Percentiles rank a stretch among this genome's conserved stretches.
phyloP scores from a whole-genome alignment of 73 alveolate species.

The Paramecium caudatum region DNA sequence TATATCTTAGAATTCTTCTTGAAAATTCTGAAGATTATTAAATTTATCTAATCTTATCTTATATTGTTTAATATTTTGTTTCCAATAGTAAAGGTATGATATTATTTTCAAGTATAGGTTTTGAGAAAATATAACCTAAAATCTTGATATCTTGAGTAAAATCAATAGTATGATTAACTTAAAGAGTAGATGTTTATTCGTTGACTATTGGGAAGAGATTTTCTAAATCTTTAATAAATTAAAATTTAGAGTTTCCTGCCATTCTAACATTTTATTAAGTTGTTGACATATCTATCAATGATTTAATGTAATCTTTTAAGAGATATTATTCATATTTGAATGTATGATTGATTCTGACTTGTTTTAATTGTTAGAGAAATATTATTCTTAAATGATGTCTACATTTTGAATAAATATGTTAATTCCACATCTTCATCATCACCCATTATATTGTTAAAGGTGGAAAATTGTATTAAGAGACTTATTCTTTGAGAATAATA shows the following conservation, averaged over 20 bases:
- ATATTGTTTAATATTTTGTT: neutral
- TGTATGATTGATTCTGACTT: neutral
- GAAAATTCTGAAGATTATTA: neutral
- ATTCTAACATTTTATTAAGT: neutral
- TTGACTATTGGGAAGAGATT: neutral
- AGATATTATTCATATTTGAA: slow-evolving; percentile 34
- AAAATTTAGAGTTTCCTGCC: slow-evolving; percentile 57
- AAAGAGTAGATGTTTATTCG: neutral
- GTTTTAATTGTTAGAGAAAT: neutral
- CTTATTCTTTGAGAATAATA: neutral
- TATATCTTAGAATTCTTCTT: neutral
- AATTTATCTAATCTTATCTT: neutral
- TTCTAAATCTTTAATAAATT: slow-evolving; percentile 16
- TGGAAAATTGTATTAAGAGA: neutral
- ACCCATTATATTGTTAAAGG: slow-evolving; percentile 41
- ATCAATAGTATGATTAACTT: neutral
- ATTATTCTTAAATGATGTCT: neutral
- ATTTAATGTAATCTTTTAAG: slow-evolving; percentile 12
- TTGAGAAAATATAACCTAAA: neutral
- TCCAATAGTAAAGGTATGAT: neutral
- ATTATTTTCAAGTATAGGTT: neutral
- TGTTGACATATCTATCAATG: slow-evolving; percentile 39
- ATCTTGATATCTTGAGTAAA: neutral
- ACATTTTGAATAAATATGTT: neutral
- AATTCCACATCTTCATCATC: slow-evolving; percentile 60